Conservation (phyloP, 2,329 filamentous ascomycete species). For the Pseudogymnoascus sp. region DNA sequence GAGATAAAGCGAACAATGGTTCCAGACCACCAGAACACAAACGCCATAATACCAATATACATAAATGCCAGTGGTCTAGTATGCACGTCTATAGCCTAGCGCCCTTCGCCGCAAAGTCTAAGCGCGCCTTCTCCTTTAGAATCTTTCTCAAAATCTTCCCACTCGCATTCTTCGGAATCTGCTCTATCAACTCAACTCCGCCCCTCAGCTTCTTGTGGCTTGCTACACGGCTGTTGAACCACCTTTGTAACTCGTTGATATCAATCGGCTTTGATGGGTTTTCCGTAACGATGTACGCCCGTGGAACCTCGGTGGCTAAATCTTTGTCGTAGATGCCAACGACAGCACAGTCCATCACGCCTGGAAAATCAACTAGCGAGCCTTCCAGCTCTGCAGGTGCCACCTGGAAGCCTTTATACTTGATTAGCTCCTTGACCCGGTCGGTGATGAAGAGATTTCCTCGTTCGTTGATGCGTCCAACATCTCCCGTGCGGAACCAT, state of each 20-base stretch:
- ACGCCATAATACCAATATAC: background rate
- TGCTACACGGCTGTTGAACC: background rate
- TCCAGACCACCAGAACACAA: background rate
- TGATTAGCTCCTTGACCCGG: constrained; percentile 37
- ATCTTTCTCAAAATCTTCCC: constrained; percentile 56
- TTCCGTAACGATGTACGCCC: background rate
- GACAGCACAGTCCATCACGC: background rate
- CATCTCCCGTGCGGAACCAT: constrained; percentile 34
- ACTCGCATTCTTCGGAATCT: constrained; percentile 55
- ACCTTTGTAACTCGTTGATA: background rate
- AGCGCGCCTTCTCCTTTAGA: constrained; percentile 38
- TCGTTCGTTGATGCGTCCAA: constrained; percentile 35
- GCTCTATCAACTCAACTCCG: constrained; percentile 43
- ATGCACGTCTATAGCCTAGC: background rate
- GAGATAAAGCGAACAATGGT: background rate
- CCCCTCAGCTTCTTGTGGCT: constrained; percentile 47
- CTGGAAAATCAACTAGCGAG: background rate
- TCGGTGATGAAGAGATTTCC: constrained; percentile 28
- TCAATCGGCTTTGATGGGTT: background rate
- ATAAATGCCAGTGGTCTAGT: background rate
- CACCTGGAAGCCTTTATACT: constrained; percentile 42
- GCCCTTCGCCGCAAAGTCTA: background rate
- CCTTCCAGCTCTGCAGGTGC: constrained; percentile 42
- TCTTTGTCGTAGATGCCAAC: background rate
- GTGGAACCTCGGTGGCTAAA: background rate